These are phyloP conservation scores for Fusarium illudens DNA, from an alignment of 2,329 filamentous ascomycete species.

Conservation along the genomic window DNA sequence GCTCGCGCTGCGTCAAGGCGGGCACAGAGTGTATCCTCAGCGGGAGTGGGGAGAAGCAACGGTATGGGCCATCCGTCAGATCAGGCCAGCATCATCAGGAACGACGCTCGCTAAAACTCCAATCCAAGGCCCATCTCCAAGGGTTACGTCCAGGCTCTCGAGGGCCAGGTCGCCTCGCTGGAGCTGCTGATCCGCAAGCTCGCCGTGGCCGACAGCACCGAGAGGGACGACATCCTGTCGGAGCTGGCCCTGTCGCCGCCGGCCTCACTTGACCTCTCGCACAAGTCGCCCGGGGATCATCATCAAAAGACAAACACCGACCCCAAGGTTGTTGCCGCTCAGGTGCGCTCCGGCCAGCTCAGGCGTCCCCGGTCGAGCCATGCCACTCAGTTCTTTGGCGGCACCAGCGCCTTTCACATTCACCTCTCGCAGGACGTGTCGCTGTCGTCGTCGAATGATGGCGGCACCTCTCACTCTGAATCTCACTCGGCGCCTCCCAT, in stretches of 20 bases:
- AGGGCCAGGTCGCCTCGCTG: conserved; percentile 56
- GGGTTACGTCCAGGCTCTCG: conserved; percentile 57
- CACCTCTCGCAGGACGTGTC: conserved; percentile 44
- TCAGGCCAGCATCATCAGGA: not conserved
- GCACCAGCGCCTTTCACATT: conserved; percentile 57
- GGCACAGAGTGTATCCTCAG: conserved; percentile 51
- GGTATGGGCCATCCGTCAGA: conserved; percentile 41
- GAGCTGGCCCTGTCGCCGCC: conserved; percentile 44
- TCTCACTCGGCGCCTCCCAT: conserved; percentile 16
- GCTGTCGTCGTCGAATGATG: conserved; percentile 16
- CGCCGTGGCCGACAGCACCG: conserved; percentile 49
- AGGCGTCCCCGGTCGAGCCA: conserved; percentile 53
- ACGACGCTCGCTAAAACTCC: not conserved
- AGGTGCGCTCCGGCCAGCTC: conserved; percentile 47
- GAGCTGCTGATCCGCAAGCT: conserved; percentile 56
- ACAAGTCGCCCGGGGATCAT: conserved; percentile 27
- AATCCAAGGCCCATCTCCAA: conserved; percentile 53
- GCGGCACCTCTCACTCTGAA: conserved; percentile 20
- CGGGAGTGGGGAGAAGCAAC: conserved; percentile 54
- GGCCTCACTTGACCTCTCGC: conserved; percentile 23
- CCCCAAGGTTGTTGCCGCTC: conserved; percentile 45
- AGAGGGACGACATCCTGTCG: conserved; percentile 54
- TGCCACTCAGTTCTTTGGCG: conserved; percentile 57
- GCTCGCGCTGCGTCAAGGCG: conserved; percentile 57
- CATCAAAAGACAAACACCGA: conserved; percentile 39